Conservation (phyloP, 108 stramenopile genomes). For the Cyclotella sp. region DNA sequence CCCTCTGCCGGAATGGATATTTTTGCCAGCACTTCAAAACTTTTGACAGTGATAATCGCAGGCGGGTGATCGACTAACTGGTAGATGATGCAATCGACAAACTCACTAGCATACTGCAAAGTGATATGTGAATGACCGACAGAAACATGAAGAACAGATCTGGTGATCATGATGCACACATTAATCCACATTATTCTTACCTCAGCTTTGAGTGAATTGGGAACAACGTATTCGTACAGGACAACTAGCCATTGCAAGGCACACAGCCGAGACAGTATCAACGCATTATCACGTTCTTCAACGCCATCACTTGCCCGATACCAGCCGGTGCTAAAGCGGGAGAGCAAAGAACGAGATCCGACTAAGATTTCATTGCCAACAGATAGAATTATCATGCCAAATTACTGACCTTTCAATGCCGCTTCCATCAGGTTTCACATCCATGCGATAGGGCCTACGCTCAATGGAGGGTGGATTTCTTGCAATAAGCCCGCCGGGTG, state of each 20-base stretch:
- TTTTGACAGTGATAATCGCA: constrained; percentile 79
- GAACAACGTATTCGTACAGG: constrained; percentile 86
- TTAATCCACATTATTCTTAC: constrained; percentile 39
- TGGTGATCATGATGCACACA: neutral
- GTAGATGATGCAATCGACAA: constrained; percentile 83
- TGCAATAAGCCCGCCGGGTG: constrained; percentile 79
- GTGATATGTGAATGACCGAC: neutral
- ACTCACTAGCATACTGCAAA: constrained; percentile 77
- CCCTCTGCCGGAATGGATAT: constrained; percentile 80
- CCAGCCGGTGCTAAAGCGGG: constrained; percentile 70
- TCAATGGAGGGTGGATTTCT: constrained; percentile 80
- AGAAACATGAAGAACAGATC: neutral
- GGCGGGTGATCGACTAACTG: constrained; percentile 86
- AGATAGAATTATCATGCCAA: neutral
- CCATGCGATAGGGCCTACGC: constrained; percentile 83
- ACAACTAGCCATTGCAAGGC: constrained; percentile 88
- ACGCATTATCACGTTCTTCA: constrained; percentile 61
- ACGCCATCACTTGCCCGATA: constrained; percentile 68
- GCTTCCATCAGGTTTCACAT: constrained; percentile 84
- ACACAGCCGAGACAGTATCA: constrained; percentile 82
- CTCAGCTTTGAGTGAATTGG: constrained; percentile 82
- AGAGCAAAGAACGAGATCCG: neutral
- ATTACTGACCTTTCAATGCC: constrained; percentile 67
- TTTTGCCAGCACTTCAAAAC: constrained; percentile 84
- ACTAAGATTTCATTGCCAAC: no score